Evolutionary conservation across 257 asterid genomes (phyloP).

Genomic region (Ehretia macrophylla): DNA sequence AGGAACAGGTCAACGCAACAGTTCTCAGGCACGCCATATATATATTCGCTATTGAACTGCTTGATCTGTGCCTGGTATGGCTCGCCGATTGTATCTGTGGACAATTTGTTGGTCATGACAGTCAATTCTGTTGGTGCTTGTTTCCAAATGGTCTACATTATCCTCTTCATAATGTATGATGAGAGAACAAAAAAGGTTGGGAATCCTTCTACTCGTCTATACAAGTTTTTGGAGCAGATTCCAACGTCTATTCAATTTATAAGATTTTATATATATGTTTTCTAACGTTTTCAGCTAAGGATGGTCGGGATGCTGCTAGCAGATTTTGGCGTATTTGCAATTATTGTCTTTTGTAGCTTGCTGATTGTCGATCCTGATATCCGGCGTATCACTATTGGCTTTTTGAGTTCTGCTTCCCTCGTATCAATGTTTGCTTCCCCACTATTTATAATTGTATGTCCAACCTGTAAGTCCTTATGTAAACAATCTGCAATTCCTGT

Average conservation of each 20-base stretch:
- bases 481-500: background rate
- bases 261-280: background rate
- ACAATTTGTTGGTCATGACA: constrained; percentile 47
- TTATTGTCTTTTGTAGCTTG: constrained; percentile 41
- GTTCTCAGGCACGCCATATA: constrained; percentile 56
- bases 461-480: background rate
- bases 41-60: constrained; percentile 60
- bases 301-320: constrained; percentile 42
- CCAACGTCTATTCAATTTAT: no score
- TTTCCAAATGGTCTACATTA: constrained; percentile 46
- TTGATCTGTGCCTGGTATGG: constrained; percentile 72
- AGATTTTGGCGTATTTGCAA: constrained; percentile 35
- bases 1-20: constrained; percentile 57
- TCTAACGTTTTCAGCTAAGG: constrained; percentile 31
- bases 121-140: constrained; percentile 56
- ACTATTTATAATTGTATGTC: constrained; percentile 47
- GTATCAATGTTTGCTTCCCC: constrained; percentile 72
- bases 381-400: constrained; percentile 40
- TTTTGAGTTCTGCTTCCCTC: constrained; percentile 51
- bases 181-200: constrained; percentile 42
- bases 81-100: constrained; percentile 49
- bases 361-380: constrained; percentile 32
- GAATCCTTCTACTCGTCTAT: background rate
- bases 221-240: background rate
- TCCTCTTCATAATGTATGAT: constrained; percentile 41